phyloP scores from a whole-genome alignment of 139 green algal species.

The Volvox africanus region DNA sequence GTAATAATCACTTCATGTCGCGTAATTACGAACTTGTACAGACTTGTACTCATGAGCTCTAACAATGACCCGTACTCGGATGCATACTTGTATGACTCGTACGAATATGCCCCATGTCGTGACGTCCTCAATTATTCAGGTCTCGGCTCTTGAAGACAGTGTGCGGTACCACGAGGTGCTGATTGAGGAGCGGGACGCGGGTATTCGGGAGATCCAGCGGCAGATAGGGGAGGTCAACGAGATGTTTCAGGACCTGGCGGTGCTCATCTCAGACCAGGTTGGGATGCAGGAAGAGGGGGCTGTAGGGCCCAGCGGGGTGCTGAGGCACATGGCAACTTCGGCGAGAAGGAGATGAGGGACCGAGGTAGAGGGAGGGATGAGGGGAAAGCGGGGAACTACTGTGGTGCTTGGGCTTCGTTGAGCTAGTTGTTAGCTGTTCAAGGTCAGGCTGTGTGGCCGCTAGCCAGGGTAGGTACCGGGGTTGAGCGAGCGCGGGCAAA shows the following conservation, averaged over 20 bases:
- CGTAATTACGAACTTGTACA: too few relatives aligned
- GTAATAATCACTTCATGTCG: too few relatives aligned
- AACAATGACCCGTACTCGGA: too few relatives aligned
- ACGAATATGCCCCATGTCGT: too few relatives aligned
- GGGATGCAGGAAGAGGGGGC: neutral
- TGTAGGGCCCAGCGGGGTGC: neutral
- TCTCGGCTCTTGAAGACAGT: constrained; percentile 68
- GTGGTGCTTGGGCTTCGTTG: too few relatives aligned
- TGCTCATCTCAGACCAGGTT: constrained; percentile 91
- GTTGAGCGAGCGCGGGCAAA: too few relatives aligned
- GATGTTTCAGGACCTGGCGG: constrained; percentile 90
- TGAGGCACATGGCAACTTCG: neutral
- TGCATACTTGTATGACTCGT: too few relatives aligned
- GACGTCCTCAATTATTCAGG: neutral
- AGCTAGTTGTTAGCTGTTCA: too few relatives aligned
- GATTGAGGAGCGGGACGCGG: constrained; percentile 89
- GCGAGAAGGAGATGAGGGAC: neutral
- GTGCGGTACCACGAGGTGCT: constrained; percentile 86
- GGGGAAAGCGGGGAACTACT: neutral
- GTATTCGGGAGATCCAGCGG: constrained; percentile 67
- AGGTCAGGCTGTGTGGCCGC: too few relatives aligned
- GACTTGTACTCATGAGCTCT: too few relatives aligned
- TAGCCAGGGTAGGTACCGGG: too few relatives aligned
- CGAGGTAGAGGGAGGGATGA: neutral
- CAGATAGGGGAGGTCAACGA: constrained; percentile 74